Conservation (phyloP, 257 asterid species). For the Solanum bulbocastanum region DNA sequence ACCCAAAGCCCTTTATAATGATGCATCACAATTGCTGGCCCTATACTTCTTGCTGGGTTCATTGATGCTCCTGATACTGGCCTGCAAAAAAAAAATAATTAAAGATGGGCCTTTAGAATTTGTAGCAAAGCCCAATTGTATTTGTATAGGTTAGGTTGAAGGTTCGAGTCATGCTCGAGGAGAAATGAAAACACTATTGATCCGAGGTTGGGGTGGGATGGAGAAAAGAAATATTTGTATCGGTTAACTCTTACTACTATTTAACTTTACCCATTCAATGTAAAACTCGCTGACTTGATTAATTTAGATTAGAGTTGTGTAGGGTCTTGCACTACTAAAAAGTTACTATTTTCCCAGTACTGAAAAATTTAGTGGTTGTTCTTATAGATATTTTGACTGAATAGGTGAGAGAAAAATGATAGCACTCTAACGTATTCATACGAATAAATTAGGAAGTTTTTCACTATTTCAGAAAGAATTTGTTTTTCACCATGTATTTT, state of each 20-base stretch:
- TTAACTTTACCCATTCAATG: neutral
- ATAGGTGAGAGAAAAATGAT: too few species aligned
- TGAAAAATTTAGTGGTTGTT: too few species aligned
- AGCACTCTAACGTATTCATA: too few species aligned
- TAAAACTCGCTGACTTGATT: neutral
- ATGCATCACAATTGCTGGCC: constrained; percentile 46
- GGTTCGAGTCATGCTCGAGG: neutral
- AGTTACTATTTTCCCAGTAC: too few species aligned
- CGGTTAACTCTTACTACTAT: neutral
- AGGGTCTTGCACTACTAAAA: too few species aligned
- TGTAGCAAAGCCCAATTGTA: neutral
- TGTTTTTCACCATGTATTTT: too few species aligned
- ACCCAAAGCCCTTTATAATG: constrained; percentile 38
- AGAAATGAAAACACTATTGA: neutral
- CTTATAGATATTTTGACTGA: too few species aligned
- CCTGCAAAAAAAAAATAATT: constrained; percentile 13
- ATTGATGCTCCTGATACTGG: constrained; percentile 56
- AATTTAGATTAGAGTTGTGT: neutral
- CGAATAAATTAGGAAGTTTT: too few species aligned
- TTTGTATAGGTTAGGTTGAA: neutral
- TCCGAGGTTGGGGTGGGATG: neutral
- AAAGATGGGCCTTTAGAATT: neutral
- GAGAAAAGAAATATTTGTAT: neutral
- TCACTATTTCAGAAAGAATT: too few species aligned
- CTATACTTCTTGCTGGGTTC: constrained; percentile 64